Percentiles rank a stretch among this genome's conserved stretches.
These are phyloP conservation scores for Podila clonocystis DNA, from an alignment of 192 early-diverging fungal species.

Conservation along the genomic window DNA sequence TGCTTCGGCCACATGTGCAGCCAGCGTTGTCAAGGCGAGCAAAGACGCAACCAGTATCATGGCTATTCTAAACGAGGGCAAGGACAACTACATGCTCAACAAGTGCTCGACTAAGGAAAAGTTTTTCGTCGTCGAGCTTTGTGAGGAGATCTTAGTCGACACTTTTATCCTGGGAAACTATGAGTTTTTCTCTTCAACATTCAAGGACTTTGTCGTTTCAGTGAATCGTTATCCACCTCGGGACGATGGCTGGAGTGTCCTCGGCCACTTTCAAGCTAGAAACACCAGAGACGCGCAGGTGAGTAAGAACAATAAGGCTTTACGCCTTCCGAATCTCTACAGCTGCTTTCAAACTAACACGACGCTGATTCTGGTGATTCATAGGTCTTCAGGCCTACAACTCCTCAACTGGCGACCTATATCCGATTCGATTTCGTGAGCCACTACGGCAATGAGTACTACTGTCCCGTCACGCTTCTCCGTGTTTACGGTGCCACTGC, in stretches of 20 bases:
- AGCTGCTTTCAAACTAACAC: background rate
- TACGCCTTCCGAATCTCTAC: constrained; percentile 48
- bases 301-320: constrained; percentile 66
- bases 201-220: constrained; percentile 87
- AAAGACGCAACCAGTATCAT: constrained; percentile 84
- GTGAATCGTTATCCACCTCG: constrained; percentile 83
- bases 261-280: constrained; percentile 86
- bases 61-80: constrained; percentile 87
- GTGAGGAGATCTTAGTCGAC: constrained; percentile 93
- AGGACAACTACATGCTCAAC: constrained; percentile 97
- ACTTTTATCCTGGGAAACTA: constrained; percentile 92
- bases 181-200: constrained; percentile 96
- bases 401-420: constrained; percentile 82
- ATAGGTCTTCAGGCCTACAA: constrained; percentile 83
- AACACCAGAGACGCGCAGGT: constrained; percentile 92
- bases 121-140: constrained; percentile 94
- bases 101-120: constrained; percentile 79
- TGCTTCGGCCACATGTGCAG: constrained; percentile 94
- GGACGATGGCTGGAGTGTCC: constrained; percentile 77
- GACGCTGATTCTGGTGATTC: background rate
- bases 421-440: constrained; percentile 88
- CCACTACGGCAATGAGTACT: constrained; percentile 92
- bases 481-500: constrained; percentile 92
- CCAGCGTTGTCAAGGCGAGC: constrained; percentile 85
- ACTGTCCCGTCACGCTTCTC: constrained; percentile 91